Percentiles rank a stretch among this genome's conserved stretches.
These are phyloP conservation scores for Rhododendron griersonianum DNA, from an alignment of 148 eudicot species.

Conservation along the genomic window DNA sequence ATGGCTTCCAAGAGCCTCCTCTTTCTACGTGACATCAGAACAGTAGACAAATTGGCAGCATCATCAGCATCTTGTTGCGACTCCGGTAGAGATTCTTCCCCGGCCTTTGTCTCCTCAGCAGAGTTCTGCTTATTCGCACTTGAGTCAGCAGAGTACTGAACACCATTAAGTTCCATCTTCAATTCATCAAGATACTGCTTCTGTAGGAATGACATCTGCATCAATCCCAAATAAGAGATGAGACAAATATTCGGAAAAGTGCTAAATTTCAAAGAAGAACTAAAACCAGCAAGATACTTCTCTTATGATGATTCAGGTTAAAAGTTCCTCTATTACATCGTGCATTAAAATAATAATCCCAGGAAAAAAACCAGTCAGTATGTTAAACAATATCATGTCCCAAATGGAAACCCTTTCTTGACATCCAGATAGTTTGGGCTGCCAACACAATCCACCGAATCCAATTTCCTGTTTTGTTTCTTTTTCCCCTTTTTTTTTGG, in stretches of 20 bases:
- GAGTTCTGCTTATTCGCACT: constrained; percentile 11
- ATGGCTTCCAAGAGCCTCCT: constrained; percentile 54
- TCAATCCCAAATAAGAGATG: neutral
- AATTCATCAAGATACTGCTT: constrained; percentile 66
- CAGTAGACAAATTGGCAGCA: constrained; percentile 37
- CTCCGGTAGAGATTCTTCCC: constrained; percentile 23
- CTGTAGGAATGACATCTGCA: constrained; percentile 54
- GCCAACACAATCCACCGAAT: neutral
- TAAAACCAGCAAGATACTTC: neutral
- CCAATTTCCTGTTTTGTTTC: neutral
- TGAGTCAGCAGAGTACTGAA: constrained; percentile 13
- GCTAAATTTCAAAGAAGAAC: neutral
- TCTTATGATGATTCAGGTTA: neutral
- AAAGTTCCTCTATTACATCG: neutral
- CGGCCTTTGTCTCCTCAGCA: constrained; percentile 21
- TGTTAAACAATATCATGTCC: neutral
- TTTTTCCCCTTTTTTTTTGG: neutral
- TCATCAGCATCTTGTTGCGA: constrained; percentile 35
- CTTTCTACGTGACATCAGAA: constrained; percentile 49
- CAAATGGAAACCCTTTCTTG: neutral
- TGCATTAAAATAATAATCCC: neutral
- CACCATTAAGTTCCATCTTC: constrained; percentile 53
- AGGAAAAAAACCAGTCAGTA: neutral
- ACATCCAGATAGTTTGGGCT: neutral
- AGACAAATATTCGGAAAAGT: neutral